A percentile compares a stretch with the other conserved stretches of the same genome.
Evolutionary conservation across 2,329 filamentous ascomycete species (phyloP).

Genomic region (Dactylellina cionopaga): DNA sequence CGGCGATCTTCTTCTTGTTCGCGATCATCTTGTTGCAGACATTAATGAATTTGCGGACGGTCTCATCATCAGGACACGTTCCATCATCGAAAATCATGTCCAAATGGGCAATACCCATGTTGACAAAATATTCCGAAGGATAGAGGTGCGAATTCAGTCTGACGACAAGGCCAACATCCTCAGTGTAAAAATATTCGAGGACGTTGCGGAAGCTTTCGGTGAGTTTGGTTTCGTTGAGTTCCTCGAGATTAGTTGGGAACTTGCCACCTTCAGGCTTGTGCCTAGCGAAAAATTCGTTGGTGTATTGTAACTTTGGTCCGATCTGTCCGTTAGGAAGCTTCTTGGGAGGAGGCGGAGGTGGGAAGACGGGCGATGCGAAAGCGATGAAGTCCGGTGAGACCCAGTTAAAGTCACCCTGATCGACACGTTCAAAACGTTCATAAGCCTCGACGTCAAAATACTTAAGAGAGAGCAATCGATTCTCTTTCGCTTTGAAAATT

Average conservation of each 20-base stretch:
- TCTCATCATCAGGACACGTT: conserved; percentile 86
- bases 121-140: conserved; percentile 95
- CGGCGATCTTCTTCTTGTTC: conserved; percentile 88
- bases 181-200: conserved; percentile 83
- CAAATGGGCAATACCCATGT: conserved; percentile 90
- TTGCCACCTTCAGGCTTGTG: conserved; percentile 50
- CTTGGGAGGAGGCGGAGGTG: conserved; percentile 73
- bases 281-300: conserved; percentile 46
- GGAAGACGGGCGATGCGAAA: conserved; percentile 90
- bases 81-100: conserved; percentile 99
- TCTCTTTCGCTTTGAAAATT: conserved; percentile 98
- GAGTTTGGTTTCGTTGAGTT: conserved; percentile 71
- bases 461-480: conserved; percentile 87
- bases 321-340: conserved; percentile 49
- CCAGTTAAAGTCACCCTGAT: conserved; percentile 99
- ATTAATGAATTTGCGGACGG: conserved; percentile 94
- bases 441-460: conserved; percentile 97
- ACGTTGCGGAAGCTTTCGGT: conserved; percentile 88
- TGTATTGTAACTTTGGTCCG: conserved; percentile 48
- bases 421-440: conserved; percentile 92
- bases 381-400: conserved; percentile 93
- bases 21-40: conserved; percentile 95
- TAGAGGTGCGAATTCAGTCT: conserved; percentile 95
- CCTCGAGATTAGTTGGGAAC: conserved; percentile 55
- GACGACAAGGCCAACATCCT: conserved; percentile 91